Conservation (phyloP, 208 protist genomes). For the Polymyxa betae region DNA sequence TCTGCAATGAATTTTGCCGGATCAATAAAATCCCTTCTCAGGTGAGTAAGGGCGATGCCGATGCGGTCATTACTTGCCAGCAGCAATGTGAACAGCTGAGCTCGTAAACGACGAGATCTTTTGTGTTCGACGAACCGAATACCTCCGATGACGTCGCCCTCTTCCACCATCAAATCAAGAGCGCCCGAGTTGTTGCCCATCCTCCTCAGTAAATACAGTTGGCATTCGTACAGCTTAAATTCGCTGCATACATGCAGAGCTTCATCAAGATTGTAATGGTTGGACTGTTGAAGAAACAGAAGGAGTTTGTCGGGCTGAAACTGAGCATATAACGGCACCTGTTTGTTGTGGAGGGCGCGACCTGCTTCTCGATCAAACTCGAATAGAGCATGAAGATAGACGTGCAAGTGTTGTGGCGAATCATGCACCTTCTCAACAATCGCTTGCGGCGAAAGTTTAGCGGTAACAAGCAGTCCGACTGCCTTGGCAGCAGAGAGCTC, state of each 20-base stretch:
- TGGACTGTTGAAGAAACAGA: background rate
- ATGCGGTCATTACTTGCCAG: background rate
- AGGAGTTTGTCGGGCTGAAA: conserved; percentile 29
- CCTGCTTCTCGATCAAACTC: conserved; percentile 21
- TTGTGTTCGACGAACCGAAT: background rate
- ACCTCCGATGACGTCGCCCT: background rate
- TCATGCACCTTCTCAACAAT: background rate
- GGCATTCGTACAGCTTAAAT: background rate
- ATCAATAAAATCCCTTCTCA: conserved; percentile 26
- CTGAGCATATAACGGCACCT: background rate
- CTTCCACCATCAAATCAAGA: background rate
- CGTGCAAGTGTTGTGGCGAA: background rate
- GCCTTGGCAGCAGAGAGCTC: background rate
- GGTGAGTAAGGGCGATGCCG: background rate
- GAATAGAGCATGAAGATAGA: conserved; percentile 5
- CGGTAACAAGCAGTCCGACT: background rate
- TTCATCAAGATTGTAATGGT: background rate
- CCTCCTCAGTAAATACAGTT: conserved; percentile 14
- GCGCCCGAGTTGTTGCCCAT: conserved; percentile 41
- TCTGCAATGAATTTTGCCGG: background rate
- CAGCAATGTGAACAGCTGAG: background rate
- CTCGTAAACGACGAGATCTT: background rate
- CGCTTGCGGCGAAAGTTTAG: background rate
- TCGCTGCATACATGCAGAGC: background rate
- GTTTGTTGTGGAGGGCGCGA: background rate